Base-by-base conservation (phyloP, 345 rosid species). In the Geranium brycei region DNA sequence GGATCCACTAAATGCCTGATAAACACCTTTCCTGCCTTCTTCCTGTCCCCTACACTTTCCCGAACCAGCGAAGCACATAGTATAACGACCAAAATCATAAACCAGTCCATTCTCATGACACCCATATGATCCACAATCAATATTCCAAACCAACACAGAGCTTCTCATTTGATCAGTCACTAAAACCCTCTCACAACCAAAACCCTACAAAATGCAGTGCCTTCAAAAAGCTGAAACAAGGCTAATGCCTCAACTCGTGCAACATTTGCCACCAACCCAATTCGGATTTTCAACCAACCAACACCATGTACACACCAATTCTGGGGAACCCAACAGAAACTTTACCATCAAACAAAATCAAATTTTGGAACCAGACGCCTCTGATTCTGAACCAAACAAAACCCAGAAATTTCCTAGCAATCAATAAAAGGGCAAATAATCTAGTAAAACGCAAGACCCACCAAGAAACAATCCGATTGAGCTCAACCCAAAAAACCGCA, bases 1-100 rank as follows among this genome's bases (percentile, higher is more conserved):
- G 80, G 90, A 68, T 82, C 75, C 28, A 74, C 66, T 71, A 83
- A 66, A 63, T 72, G 79, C 63, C 70, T 68, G 41, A 66, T 69
- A 61, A 77, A 66, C 65, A 58, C 69, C 73, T 79, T 83, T 69
- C 87, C 84, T 69, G 70, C 60, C n/a, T 59, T 75, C 66, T 57
- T 19, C 65, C 70, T 64, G 31, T 77, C 57, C 62, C 75, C 80
- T 62, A 71, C 80, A 38, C 84, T 71, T 38, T 61, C 72, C 59
- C 19, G 4, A 31, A 76, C 72, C 69, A 76, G 62, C 65, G 80
- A 71, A 61, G 78, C 66, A 61, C 68, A 79, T 38, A 81, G 69
- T 59, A 78, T 60, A 74, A 79, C 57, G 61, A 76, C 74, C 68
- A 81, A 67, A 58, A 76, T n/a, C 17, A 75, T 14, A 56, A 57